Percentiles rank a stretch among this genome's conserved stretches.
These are phyloP conservation scores for Nakazawaea holstii DNA, from an alignment of 805 yeast genomes.

Conservation along the genomic window DNA sequence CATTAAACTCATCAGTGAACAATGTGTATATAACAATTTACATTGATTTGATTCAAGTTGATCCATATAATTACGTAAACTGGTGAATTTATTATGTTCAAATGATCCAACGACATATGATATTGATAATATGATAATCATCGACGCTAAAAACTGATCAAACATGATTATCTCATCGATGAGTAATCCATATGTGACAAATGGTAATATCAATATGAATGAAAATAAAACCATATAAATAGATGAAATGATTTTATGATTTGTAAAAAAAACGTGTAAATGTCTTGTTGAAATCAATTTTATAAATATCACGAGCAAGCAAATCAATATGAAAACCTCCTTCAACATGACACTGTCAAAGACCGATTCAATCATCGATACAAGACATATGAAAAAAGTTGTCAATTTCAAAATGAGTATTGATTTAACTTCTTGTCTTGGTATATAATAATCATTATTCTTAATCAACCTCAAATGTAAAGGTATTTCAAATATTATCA, in stretches of 20 bases:
- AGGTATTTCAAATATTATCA: neutral
- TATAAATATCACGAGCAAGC: neutral
- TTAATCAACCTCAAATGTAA: neutral
- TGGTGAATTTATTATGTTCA: neutral
- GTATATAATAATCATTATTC: constrained; percentile 1
- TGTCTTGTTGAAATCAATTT: neutral
- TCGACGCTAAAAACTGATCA: neutral
- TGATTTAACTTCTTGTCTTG: neutral
- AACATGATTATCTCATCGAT: neutral
- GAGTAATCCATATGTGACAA: neutral
- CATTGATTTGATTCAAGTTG: neutral
- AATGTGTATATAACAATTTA: neutral
- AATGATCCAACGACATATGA: constrained; percentile 2
- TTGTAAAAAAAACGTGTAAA: neutral
- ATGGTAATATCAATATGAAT: constrained; percentile 1
- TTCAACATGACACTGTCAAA: neutral
- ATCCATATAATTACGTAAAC: neutral
- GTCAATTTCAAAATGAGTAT: neutral
- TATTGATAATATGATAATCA: neutral
- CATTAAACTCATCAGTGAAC: neutral
- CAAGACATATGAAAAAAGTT: neutral
- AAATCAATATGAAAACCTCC: neutral
- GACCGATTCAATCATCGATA: neutral
- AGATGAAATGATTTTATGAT: neutral
- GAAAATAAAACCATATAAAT: neutral